phyloP scores from a whole-genome alignment of 768 basidiomycete species.

The Lenzites betulinus region DNA sequence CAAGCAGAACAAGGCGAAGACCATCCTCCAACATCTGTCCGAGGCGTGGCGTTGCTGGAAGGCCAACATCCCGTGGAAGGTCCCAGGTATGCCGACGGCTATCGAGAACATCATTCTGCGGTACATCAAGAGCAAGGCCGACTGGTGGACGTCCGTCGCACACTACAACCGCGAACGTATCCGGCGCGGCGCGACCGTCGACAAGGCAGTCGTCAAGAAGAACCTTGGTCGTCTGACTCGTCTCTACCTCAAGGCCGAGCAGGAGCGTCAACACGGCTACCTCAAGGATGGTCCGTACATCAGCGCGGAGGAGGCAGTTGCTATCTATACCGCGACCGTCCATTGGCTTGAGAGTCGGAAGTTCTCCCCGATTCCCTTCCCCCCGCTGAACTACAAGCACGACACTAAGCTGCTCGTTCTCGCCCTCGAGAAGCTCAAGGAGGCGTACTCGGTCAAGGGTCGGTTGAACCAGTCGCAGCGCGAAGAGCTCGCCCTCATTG shows the following conservation, averaged over 20 bases:
- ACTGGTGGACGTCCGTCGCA: slow-evolving; percentile 99
- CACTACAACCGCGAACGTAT: slow-evolving; percentile 99
- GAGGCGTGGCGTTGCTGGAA: slow-evolving; percentile 99
- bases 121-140: slow-evolving; percentile 99
- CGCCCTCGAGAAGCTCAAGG: slow-evolving; percentile 97
- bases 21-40: slow-evolving; percentile 95
- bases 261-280: slow-evolving; percentile 97
- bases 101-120: slow-evolving; percentile 99
- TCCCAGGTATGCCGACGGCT: slow-evolving; percentile 98
- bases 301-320: slow-evolving; percentile 97
- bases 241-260: slow-evolving; percentile 97
- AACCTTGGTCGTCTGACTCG: slow-evolving; percentile 97
- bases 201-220: slow-evolving; percentile 99
- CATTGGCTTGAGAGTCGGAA: slow-evolving; percentile 99
- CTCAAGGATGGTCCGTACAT: slow-evolving; percentile 99
- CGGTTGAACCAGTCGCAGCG: slow-evolving; percentile 98
- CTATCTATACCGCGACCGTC: slow-evolving; percentile 97
- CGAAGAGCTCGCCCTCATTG: slow-evolving; percentile 96
- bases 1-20: slow-evolving; percentile 99
- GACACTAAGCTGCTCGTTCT: slow-evolving; percentile 97
- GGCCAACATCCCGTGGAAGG: slow-evolving; percentile 98
- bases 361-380: slow-evolving; percentile 99
- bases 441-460: slow-evolving; percentile 97
- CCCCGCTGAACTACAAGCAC: slow-evolving; percentile 98
- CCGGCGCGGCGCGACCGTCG: slow-evolving; percentile 93